Base-by-base conservation (phyloP, 805 yeast genomes). In the Candida coquimbonensis region DNA sequence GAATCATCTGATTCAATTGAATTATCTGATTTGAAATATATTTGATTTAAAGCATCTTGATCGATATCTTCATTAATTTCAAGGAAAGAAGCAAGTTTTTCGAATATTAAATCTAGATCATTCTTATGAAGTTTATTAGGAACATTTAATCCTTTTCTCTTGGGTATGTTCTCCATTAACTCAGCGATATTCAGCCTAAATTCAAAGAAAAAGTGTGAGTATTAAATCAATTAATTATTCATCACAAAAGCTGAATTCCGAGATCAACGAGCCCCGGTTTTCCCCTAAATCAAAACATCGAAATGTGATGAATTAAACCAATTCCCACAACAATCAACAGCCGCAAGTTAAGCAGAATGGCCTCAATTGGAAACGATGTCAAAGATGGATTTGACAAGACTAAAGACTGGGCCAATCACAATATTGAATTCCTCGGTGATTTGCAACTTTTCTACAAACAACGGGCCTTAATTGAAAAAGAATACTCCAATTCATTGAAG, bases 371-470 rank as follows among this genome's bases (percentile, higher is more conserved):
- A 29, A 81, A 83, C 61, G 89, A 83, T 56, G 67, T 84, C 46
- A 81, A 83, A 57, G 97, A 93, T 62, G 80, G 87, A 13, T 93
- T 72, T 70, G 83, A 84, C 51, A 73, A 75, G 40, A 86, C 96
- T 1, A 75, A 77, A 49, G 80, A 80, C 48, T 93, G 98, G 98
- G 76, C 83, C 42, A 66, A 69, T 42, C 78, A 81, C 46, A 89
- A 93, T 37, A 65, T 86, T 43, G 73, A 72, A 38, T 90, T 93
- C 85, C 67, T 91, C 11, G 63, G 70, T 1, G 98, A 91, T 53
- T 68, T 93, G 9, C 95, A 87, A 57, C 74, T 73, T 38, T 93
- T 91, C 62, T 93, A 90, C 65, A 75, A 78, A 34, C 96, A 89
- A 64, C 70, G 98, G 34, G 81, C 96, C 2, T 62, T 69, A 14